A percentile compares a stretch with the other conserved stretches of the same genome.
These are phyloP conservation scores for Lasiodiplodia sp. DNA, from an alignment of 2,329 filamentous ascomycete species.

Conservation along the genomic window DNA sequence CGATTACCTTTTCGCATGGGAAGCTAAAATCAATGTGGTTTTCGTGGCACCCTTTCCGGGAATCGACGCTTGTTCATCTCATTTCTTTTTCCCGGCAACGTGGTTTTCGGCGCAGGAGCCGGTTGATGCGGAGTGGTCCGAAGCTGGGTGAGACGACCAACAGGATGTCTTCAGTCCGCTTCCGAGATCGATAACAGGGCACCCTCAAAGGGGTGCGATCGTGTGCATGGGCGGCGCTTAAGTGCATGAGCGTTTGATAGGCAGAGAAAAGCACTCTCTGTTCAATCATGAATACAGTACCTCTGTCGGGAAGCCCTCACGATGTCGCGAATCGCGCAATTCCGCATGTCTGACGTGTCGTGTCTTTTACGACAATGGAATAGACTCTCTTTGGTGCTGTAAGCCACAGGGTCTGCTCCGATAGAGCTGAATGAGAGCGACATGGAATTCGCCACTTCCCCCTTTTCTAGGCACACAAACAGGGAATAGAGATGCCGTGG, in stretches of 20 bases:
- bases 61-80: neutral
- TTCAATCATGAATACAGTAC: neutral
- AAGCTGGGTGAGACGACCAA: neutral
- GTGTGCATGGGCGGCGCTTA: neutral
- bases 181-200: neutral
- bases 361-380: neutral
- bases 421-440: neutral
- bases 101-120: neutral
- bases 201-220: neutral
- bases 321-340: neutral
- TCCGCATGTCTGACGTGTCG: constrained; percentile 9
- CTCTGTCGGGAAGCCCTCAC: neutral
- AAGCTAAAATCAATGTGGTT: neutral
- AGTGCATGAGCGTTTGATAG: neutral
- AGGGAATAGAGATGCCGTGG: neutral
- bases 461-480: neutral
- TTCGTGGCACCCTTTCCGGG: neutral
- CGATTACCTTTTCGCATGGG: neutral
- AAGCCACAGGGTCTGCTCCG: neutral
- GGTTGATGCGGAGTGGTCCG: neutral
- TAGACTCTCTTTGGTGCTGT: neutral
- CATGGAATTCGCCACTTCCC: neutral
- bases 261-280: neutral
- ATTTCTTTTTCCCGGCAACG: neutral
- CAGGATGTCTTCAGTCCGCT: neutral